phyloP scores from a whole-genome alignment of 306 rosid genomes.

The Rubus parviflorus region DNA sequence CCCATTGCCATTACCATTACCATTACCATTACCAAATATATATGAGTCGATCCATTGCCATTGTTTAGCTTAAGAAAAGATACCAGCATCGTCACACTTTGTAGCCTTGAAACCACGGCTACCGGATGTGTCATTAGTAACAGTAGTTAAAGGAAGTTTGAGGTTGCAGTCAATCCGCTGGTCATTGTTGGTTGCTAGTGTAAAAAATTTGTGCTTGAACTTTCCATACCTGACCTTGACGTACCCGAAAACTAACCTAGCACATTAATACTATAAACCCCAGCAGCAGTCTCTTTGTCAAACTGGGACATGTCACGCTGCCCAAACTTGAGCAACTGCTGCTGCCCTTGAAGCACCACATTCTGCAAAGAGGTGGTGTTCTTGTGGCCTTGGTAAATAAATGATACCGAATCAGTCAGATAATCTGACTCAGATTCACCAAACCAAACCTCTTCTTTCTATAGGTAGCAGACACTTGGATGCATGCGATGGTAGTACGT shows the following conservation, averaged over 20 bases:
- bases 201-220: background rate
- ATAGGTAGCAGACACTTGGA: constrained; percentile 39
- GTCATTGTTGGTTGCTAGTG: background rate
- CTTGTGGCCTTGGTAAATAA: constrained; percentile 56
- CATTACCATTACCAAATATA: no score
- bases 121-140: background rate
- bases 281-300: background rate
- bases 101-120: background rate
- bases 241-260: background rate
- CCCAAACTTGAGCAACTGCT: background rate
- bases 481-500: constrained; percentile 46
- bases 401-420: constrained; percentile 13
- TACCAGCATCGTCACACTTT: background rate
- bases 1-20: no score
- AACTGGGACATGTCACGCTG: background rate
- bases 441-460: constrained; percentile 35
- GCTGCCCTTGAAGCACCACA: constrained; percentile 19
- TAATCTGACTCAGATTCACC: background rate
- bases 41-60: no score
- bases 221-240: background rate
- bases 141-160: background rate
- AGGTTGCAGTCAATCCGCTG: background rate
- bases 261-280: background rate
- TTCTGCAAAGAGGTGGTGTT: constrained; percentile 26
- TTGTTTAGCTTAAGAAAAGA: background rate